A percentile compares a stretch with the other conserved stretches of the same genome.
Evolutionary conservation across 2,329 filamentous ascomycete genomes (phyloP).

Genomic region (Diplodia seriata): DNA sequence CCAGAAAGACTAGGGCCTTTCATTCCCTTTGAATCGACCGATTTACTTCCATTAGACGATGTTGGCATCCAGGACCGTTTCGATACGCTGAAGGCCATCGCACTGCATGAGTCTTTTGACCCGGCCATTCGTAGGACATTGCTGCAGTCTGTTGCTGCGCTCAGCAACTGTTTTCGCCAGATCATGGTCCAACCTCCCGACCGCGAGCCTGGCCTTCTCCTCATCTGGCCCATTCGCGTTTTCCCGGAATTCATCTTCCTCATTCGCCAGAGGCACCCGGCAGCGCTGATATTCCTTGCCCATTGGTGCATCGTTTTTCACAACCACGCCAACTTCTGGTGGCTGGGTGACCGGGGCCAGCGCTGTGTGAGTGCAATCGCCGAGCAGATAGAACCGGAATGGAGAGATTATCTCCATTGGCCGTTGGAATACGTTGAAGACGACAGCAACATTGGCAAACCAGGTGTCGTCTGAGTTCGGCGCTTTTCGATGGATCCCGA

Average conservation of each 20-base stretch:
- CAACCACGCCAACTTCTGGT: slow-evolving; percentile 49
- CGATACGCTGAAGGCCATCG: slow-evolving; percentile 21
- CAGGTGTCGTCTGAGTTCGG: slow-evolving; percentile 6
- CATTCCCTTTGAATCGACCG: slow-evolving; percentile 26
- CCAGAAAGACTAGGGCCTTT: slow-evolving; percentile 13
- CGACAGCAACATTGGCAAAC: slow-evolving; percentile 20
- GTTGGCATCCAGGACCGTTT: slow-evolving; percentile 27
- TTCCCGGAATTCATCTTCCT: slow-evolving; percentile 42
- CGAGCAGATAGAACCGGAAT: slow-evolving; percentile 26
- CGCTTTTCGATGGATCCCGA: neutral
- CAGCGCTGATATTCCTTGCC: slow-evolving; percentile 48
- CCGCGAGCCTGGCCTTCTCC: slow-evolving; percentile 46
- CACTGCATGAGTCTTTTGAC: slow-evolving; percentile 19
- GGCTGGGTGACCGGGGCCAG: slow-evolving; percentile 47
- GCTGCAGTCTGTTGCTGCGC: slow-evolving; percentile 12
- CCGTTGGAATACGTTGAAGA: slow-evolving; percentile 31
- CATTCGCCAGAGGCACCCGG: slow-evolving; percentile 43
- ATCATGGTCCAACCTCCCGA: slow-evolving; percentile 35
- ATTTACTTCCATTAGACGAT: slow-evolving; percentile 15
- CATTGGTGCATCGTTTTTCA: slow-evolving; percentile 49
- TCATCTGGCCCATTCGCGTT: slow-evolving; percentile 49
- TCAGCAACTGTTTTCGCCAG: slow-evolving; percentile 26
- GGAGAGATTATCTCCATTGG: slow-evolving; percentile 31
- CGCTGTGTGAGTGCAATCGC: slow-evolving; percentile 27
- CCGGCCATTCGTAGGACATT: slow-evolving; percentile 26